Evolutionary conservation across 1,139 yeast species (phyloP), one percentile per base, ranked within the genome.

Genomic region (Protomyces inundatus): DNA sequence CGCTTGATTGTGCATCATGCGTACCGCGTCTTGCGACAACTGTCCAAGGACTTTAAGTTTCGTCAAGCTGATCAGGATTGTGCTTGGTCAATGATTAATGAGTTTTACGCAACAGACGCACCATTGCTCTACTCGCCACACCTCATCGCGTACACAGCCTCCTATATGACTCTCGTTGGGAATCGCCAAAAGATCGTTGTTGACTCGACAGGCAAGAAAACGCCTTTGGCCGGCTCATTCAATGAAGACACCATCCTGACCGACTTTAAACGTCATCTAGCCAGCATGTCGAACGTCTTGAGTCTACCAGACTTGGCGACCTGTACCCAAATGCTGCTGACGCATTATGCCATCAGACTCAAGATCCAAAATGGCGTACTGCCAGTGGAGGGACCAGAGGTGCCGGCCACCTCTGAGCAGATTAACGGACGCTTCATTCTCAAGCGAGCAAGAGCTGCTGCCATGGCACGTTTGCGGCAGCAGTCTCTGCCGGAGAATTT

Each of bases 1-100:
- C 89, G 82, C 71, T 76, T 93, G 68, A 81, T 91, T 34, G 83
- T 91, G 1, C 93, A 90, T 73, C 98, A 93, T 73, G 98, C 98
- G 0, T 93, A 93, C 75, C 81, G 62, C 12, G 46, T 52, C 30
- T 51, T 58, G 55, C 23, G 32, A 34, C n/a, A 33, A 33, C 42
- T 54, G 40, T 55, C 54, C 7, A 50, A 39, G 42, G 9, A n/a
- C 14, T 14, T 33, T 9, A 23, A 35, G 0, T 14, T 34, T 42
- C 37, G 56, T 30, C 50, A 52, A 32, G 45, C 30, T 10, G 39
- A 23, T n/a, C 35, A 42, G 6, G 62, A 56, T 36, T 33, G 5
- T 16, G 12, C 9, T 30, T 91, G 98, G 98, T 87, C 95, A 1
- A 79, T 91, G 66, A 82, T 93, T 59, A 93, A 91, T 73, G 98